A percentile compares a stretch with the other conserved stretches of the same genome.
These are phyloP conservation scores for Xylariaceae sp. DNA, from an alignment of 2,329 filamentous ascomycete species.

Conservation along the genomic window DNA sequence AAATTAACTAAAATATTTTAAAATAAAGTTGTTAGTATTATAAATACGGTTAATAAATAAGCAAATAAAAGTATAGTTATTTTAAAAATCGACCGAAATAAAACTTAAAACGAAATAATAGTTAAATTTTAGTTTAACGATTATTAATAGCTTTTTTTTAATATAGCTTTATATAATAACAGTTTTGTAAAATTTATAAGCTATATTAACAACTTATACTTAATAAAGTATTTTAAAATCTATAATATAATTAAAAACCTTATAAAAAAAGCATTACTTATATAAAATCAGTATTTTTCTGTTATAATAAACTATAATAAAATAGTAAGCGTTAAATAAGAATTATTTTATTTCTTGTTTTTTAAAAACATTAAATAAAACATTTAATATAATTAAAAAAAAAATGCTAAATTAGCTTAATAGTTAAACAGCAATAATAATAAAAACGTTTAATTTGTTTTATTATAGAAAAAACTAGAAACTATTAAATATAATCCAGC, in stretches of 20 bases:
- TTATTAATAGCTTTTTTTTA: conserved; percentile 54
- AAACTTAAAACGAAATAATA: too few relatives aligned
- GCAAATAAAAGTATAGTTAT: conserved; percentile 39
- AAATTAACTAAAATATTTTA: conserved; percentile 47
- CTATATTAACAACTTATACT: conserved; percentile 56
- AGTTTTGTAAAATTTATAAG: conserved; percentile 46
- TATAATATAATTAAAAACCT: conserved; percentile 47
- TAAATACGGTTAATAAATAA: conserved; percentile 36
- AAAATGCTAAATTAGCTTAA: neutral
- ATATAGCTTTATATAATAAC: conserved; percentile 42
- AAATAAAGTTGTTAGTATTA: conserved; percentile 40
- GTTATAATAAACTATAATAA: neutral
- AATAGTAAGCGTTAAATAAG: neutral
- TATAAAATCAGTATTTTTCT: conserved; percentile 48
- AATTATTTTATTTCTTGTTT: neutral
- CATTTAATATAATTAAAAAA: neutral
- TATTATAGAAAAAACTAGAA: conserved; percentile 3
- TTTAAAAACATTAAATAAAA: neutral
- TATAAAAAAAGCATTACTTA: conserved; percentile 46
- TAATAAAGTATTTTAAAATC: conserved; percentile 40
- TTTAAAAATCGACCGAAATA: too few relatives aligned
- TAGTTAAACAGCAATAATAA: conserved; percentile 20
- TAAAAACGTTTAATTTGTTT: conserved; percentile 26
- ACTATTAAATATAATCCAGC: neutral
- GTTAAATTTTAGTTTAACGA: conserved; percentile 39